phyloP scores from a whole-genome alignment of 768 basidiomycete genomes.

The Leccinellum luteum region DNA sequence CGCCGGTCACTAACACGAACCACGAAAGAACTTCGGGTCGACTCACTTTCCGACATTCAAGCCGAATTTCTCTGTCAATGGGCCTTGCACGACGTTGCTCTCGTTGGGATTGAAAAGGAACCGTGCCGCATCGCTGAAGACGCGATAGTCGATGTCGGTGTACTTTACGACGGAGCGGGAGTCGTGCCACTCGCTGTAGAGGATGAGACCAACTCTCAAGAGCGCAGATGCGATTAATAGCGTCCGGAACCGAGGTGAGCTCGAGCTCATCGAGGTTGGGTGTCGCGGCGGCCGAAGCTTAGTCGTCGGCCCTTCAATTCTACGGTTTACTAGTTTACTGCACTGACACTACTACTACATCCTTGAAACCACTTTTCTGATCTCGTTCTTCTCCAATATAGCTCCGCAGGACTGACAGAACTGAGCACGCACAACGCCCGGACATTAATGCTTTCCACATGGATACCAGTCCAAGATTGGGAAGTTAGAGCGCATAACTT shows the following conservation, averaged over 20 bases:
- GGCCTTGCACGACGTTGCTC: conserved; percentile 60
- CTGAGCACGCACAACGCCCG: too few relatives aligned
- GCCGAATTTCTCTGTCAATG: conserved; percentile 41
- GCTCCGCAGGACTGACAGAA: too few relatives aligned
- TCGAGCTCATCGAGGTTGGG: background rate
- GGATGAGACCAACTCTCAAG: conserved; percentile 66
- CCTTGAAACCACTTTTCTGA: background rate
- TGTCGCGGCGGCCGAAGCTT: background rate
- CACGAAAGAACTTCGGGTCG: background rate
- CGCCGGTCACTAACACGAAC: background rate
- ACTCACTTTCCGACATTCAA: conserved; percentile 74
- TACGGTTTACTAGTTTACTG: too few relatives aligned
- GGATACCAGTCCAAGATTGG: background rate
- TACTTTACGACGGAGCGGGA: conserved; percentile 82
- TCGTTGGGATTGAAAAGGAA: conserved; percentile 56
- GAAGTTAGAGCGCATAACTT: background rate
- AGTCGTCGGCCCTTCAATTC: background rate
- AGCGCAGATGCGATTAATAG: conserved; percentile 53
- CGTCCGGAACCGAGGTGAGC: conserved; percentile 43
- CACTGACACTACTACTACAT: too few relatives aligned
- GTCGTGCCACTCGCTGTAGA: conserved; percentile 92
- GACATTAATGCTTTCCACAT: background rate
- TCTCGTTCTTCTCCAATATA: background rate
- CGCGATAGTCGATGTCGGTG: conserved; percentile 96
- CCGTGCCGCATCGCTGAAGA: conserved; percentile 88